Base-by-base conservation (phyloP, 2,329 filamentous ascomycete species). In the Epichloe sp. region DNA sequence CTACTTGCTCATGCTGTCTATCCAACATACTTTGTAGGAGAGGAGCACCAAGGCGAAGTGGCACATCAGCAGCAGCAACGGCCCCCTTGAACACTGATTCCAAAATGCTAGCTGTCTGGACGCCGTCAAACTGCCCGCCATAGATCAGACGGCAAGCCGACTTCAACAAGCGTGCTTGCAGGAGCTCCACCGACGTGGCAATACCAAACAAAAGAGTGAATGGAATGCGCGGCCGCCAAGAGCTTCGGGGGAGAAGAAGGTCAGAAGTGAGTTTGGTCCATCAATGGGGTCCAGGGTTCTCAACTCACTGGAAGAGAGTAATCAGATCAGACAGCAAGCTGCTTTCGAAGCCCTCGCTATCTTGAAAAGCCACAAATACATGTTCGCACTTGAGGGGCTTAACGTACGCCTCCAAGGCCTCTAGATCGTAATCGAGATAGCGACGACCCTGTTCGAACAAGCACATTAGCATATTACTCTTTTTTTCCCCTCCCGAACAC, bases 271-370 rank as follows among this genome's bases (percentile, higher is more conserved):
- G 7, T 2, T 15, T 12, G 26, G 5, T 23, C 17, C 10, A 35
- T 42, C 19, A n/a, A 15, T 35, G 36, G 14, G 12, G 4, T 11
- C 26, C 17, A 23, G 31, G n/a, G 31, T 11, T 15, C 1, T 15
- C 15, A 35, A 67, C 75, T 47, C 71, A 85, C 83, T 79, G 77
- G 53, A 91, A 75, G 5, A 90, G 73, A 38, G 75, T 72, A 44
- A 91, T 76, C 37, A 88, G 62, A 52, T 91, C 86, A 1, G 81
- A 82, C 12, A 94, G 68, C n/a, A 93, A 66, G 34, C 71, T 70
- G 45, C 79, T 79, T 58, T 90, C 86, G 61, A 93, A 90, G 0
- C 83, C 86, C 66, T 93, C 88, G 55, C 85, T 88, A 60, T 93
- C 87, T 63, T 89, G 83, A 53, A 93, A 81, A 0, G 84, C 80